These are phyloP conservation scores for Neurospora sp. DNA, from an alignment of 2,329 filamentous ascomycete genomes.

Conservation along the genomic window DNA sequence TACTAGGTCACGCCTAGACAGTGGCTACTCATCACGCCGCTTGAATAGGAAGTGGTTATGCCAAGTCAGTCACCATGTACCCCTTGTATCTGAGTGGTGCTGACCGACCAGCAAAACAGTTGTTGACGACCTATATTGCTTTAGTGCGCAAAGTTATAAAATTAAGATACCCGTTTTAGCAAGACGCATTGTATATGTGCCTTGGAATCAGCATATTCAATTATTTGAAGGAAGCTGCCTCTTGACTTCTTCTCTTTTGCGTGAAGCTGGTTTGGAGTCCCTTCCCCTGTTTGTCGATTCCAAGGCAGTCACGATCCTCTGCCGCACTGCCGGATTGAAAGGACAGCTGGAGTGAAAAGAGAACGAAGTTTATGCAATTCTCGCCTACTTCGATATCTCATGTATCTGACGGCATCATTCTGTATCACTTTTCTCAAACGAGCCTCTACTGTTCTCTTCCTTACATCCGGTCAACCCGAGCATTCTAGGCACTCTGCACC, in stretches of 20 bases:
- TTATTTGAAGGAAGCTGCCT: background rate
- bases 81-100: background rate
- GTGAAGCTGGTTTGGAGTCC: background rate
- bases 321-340: background rate
- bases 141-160: background rate
- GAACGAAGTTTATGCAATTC: background rate
- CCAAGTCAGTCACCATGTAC: background rate
- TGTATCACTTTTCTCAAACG: background rate
- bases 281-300: background rate
- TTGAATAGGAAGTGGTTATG: background rate
- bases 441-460: background rate
- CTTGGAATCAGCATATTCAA: background rate
- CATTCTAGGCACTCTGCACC: background rate
- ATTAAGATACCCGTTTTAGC: background rate
- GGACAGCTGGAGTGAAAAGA: background rate
- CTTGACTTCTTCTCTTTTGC: background rate
- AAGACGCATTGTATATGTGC: background rate
- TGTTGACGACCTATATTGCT: background rate
- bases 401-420: background rate
- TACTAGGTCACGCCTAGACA: background rate
- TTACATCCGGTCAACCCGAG: background rate
- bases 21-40: background rate
- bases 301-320: background rate
- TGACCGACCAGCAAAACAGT: background rate
- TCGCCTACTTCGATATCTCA: background rate